These are phyloP conservation scores for Talaromyces sp. DNA, from an alignment of 2,329 filamentous ascomycete species.

Conservation along the genomic window DNA sequence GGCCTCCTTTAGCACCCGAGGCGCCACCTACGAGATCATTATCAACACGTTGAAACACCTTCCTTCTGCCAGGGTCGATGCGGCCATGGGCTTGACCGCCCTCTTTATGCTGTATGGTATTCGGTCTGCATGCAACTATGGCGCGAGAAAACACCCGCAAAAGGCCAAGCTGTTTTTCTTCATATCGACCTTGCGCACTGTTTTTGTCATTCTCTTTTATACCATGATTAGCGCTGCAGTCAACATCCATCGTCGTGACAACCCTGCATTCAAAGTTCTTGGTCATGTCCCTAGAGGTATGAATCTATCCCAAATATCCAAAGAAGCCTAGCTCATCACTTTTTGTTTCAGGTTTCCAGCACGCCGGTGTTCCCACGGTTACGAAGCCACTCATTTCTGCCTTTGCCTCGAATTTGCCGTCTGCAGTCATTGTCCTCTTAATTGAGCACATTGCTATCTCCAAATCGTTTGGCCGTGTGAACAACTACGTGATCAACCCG, in stretches of 20 bases:
- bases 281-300: conserved; percentile 69
- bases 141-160: conserved; percentile 64
- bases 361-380: conserved; percentile 68
- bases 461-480: conserved; percentile 92
- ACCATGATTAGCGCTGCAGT: conserved; percentile 84
- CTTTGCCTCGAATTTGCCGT: conserved; percentile 70
- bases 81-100: conserved; percentile 81
- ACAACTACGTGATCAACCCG: conserved; percentile 93
- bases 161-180: conserved; percentile 80
- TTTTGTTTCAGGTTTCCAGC: conserved; percentile 61
- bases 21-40: conserved; percentile 72
- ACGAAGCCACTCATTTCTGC: conserved; percentile 60
- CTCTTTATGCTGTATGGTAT: conserved; percentile 72
- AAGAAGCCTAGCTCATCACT: neutral
- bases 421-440: conserved; percentile 85
- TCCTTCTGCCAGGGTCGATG: conserved; percentile 64
- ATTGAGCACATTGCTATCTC: conserved; percentile 97
- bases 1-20: conserved; percentile 62
- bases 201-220: conserved; percentile 86
- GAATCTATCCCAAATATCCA: conserved; percentile 10
- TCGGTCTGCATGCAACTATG: conserved; percentile 58
- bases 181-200: conserved; percentile 80
- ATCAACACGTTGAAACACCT: conserved; percentile 77
- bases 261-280: conserved; percentile 70
- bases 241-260: conserved; percentile 61